Evolutionary conservation across 495 filamentous ascomycete species (phyloP).

Genomic region (Apodospora peruviana): DNA sequence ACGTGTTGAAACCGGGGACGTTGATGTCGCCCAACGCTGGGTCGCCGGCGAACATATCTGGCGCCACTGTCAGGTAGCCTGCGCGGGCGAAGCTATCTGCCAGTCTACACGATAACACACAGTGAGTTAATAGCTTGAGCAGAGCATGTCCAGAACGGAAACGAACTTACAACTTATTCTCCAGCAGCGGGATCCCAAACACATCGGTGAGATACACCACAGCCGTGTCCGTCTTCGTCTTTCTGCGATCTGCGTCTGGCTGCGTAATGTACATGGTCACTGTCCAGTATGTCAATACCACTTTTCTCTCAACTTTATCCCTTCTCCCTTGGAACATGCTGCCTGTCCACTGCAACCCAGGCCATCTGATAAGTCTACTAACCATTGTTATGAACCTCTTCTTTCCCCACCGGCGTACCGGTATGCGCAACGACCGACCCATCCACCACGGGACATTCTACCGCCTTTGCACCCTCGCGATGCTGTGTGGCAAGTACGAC

Average conservation of each 20-base stretch:
- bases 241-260: conserved; percentile 29
- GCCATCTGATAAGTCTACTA: background rate
- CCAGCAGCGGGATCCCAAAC: conserved; percentile 53
- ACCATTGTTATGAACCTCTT: conserved; percentile 26
- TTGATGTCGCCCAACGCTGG: conserved; percentile 42
- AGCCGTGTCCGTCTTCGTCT: conserved; percentile 36
- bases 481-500: no score
- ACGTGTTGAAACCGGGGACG: conserved; percentile 49
- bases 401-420: conserved; percentile 26
- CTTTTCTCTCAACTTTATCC: background rate
- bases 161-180: conserved; percentile 54
- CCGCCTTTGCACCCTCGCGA: no score
- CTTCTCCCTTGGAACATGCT: no score
- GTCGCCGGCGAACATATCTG: conserved; percentile 68
- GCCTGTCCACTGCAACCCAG: no score
- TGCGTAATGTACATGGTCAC: conserved; percentile 36
- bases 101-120: conserved; percentile 32
- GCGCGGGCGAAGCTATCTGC: conserved; percentile 72
- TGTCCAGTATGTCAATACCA: conserved; percentile 7
- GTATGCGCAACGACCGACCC: conserved; percentile 24
- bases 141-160: background rate
- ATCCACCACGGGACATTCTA: conserved; percentile 4
- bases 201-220: conserved; percentile 55
- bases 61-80: conserved; percentile 68
- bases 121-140: background rate